Base-by-base conservation (phyloP, 1,284 basidiomycete genomes). In the Abortiporus biennis region DNA sequence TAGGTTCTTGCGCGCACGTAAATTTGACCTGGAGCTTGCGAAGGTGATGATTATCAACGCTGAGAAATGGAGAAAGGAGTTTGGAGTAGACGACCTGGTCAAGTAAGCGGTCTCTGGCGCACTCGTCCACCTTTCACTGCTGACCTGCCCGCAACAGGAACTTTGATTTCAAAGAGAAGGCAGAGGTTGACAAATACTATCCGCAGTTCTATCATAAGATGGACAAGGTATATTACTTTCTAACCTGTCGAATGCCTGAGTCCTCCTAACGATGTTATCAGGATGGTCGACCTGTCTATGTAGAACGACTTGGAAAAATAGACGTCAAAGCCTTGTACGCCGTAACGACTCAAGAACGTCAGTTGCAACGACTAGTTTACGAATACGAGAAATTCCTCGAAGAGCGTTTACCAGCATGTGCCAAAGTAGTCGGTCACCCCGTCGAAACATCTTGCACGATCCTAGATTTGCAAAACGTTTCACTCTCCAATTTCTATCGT, bases 391-490 rank as follows among this genome's bases (percentile, higher is more conserved):
- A 84, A 58, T 94, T 88, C 71, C 69, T 92, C 51, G 65, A 63
- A 24, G 72, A 83, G 43, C 85, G 92, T 33, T 75, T 97, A 25
- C 91, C 93, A 29, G 90, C 92, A 3, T 94, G 90, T 67, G 74
- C 85, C 40, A 65, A 67, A 29, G 72, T 77, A 5, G 63, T 71
- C 41, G 92, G 92, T 2, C 82, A 94, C 63, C 83, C 91, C 45
- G 85, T 99, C 62, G 94, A 98, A 69, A 98, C 94, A n/a, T 91
- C 83, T 45, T 98, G 94, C 79, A 98, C 95, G 46, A 95, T 99
- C 71, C 80, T 99, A 67, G 95, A 99, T 64, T 78, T 99, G 47
- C 66, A 83, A 46, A 78, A 79, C 59, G 92, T 96, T 43, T 82
- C 85, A 21, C 63, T 98, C 51, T 69, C 76, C 47, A 83, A 80